These are phyloP conservation scores for Ganoderma sp. DNA, from an alignment of 1,284 basidiomycete species.

Conservation along the genomic window DNA sequence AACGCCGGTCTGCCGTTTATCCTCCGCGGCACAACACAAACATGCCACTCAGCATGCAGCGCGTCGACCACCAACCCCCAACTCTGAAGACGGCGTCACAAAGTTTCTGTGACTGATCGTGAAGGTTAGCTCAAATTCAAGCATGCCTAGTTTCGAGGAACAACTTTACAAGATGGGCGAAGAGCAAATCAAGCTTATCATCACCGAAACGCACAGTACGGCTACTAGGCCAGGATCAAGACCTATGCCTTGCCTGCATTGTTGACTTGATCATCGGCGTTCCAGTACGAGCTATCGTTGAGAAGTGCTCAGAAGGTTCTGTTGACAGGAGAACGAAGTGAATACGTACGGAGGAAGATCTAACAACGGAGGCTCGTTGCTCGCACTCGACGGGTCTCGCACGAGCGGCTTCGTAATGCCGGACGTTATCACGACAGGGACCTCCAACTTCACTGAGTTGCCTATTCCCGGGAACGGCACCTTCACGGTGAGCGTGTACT, in stretches of 20 bases:
- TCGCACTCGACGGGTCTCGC: not conserved
- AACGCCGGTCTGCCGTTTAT: too few species aligned
- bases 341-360: not conserved
- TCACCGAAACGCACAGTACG: too few species aligned
- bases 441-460: slow-evolving; percentile 15
- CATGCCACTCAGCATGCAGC: too few species aligned
- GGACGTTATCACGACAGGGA: slow-evolving; percentile 16
- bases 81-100: too few species aligned
- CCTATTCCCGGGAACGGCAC: slow-evolving; percentile 26
- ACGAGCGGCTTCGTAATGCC: slow-evolving; percentile 17
- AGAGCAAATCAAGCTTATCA: too few species aligned
- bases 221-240: too few species aligned
- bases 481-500: slow-evolving; percentile 19
- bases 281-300: not conserved
- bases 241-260: not conserved
- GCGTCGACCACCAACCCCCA: too few species aligned
- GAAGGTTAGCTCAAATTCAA: too few species aligned
- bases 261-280: not conserved
- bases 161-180: too few species aligned
- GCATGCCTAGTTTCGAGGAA: too few species aligned
- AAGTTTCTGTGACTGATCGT: too few species aligned
- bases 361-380: not conserved
- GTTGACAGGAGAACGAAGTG: not conserved
- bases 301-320: not conserved
- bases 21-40: too few species aligned